Evolutionary conservation across 345 rosid species (phyloP).

Genomic region (Luvunga scandens): DNA sequence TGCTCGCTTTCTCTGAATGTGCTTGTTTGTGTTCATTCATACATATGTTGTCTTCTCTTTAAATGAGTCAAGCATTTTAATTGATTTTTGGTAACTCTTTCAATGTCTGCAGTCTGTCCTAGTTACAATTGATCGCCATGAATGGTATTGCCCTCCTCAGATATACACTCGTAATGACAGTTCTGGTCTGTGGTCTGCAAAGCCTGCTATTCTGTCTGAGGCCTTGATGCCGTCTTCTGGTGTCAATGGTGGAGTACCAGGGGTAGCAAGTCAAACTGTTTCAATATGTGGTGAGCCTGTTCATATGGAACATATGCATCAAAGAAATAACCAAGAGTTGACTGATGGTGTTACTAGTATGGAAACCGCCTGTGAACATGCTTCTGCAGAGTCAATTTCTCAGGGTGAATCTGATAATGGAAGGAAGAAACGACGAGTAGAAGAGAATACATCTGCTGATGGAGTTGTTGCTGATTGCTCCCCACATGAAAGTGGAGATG

Average conservation of each 20-base stretch:
- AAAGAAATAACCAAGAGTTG: constrained; percentile 41
- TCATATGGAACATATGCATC: constrained; percentile 44
- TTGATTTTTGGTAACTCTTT: neutral
- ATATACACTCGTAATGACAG: constrained; percentile 86
- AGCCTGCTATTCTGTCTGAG: constrained; percentile 52
- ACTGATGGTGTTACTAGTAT: constrained; percentile 47
- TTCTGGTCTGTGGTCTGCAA: constrained; percentile 79
- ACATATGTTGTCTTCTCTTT: too few relatives aligned
- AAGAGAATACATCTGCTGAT: constrained; percentile 45
- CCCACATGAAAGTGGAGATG: constrained; percentile 42
- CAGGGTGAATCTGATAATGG: constrained; percentile 52
- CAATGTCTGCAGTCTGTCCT: constrained; percentile 69
- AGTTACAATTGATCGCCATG: constrained; percentile 89
- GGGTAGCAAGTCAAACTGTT: constrained; percentile 22
- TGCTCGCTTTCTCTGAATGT: neutral
- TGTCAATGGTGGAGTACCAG: constrained; percentile 32
- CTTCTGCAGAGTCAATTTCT: constrained; percentile 36
- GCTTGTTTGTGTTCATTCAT: neutral
- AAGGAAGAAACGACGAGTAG: constrained; percentile 61
- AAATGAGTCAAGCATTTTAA: neutral
- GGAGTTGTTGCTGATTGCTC: constrained; percentile 42
- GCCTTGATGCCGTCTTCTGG: constrained; percentile 30
- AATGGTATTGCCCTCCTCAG: constrained; percentile 94
- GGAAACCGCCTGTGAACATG: constrained; percentile 53
- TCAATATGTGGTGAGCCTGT: constrained; percentile 36